Percentiles rank a stretch among this genome's conserved stretches.
Evolutionary conservation across 495 filamentous ascomycete genomes (phyloP).

Genomic region (Trichoderma orchidacearum): DNA sequence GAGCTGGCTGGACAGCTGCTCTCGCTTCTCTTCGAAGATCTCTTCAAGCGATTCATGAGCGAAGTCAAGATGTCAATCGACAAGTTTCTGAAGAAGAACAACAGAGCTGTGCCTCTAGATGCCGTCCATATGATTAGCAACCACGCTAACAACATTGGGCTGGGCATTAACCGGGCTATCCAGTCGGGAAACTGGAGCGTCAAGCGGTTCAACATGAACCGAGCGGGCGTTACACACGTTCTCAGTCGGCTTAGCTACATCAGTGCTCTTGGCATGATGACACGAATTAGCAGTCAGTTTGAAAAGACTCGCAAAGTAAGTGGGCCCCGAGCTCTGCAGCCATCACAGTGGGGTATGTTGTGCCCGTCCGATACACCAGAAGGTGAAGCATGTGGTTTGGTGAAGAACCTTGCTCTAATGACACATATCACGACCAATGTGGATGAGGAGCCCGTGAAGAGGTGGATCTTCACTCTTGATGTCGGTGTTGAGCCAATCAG

Average conservation of each 20-base stretch:
- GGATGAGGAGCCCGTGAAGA: constrained; percentile 75
- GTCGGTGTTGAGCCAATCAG: constrained; percentile 36
- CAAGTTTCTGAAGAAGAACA: constrained; percentile 81
- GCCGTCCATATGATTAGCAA: constrained; percentile 61
- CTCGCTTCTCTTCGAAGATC: constrained; percentile 90
- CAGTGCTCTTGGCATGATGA: constrained; percentile 99
- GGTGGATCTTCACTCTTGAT: constrained; percentile 72
- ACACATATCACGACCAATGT: constrained; percentile 96
- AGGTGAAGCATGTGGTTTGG: constrained; percentile 93
- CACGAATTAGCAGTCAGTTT: constrained; percentile 93
- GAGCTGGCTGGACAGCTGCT: constrained; percentile 91
- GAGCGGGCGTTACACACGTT: constrained; percentile 93
- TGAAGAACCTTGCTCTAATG: constrained; percentile 98
- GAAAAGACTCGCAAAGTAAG: constrained; percentile 95
- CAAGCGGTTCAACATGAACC: constrained; percentile 96
- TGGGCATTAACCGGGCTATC: constrained; percentile 84
- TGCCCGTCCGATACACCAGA: constrained; percentile 95
- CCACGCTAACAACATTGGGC: constrained; percentile 69
- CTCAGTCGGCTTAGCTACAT: constrained; percentile 93
- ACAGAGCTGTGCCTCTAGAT: constrained; percentile 75
- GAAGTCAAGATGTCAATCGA: constrained; percentile 84
- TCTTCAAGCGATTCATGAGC: constrained; percentile 87
- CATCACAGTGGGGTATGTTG: constrained; percentile 95
- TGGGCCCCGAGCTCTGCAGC: constrained; percentile 88
- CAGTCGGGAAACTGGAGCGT: constrained; percentile 96